These are phyloP conservation scores for Colletotrichum filicis DNA, from an alignment of 2,329 filamentous ascomycete species.

Conservation along the genomic window DNA sequence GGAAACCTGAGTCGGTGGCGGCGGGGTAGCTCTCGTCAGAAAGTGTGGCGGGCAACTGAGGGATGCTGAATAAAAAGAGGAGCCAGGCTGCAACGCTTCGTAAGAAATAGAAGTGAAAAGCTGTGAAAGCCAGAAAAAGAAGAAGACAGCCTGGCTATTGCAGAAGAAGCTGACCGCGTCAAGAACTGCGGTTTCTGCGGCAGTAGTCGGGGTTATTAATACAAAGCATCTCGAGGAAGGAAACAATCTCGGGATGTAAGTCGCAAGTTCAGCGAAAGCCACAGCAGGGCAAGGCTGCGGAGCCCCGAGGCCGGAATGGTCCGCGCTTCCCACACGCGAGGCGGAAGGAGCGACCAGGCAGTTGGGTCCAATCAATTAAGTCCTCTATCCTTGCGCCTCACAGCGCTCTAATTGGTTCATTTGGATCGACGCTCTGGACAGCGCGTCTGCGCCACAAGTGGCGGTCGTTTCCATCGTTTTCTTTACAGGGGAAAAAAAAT, in stretches of 20 bases:
- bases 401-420: no score
- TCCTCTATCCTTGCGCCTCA: background rate
- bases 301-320: conserved; percentile 17
- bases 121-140: background rate
- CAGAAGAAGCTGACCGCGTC: background rate
- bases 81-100: background rate
- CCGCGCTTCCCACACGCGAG: conserved; percentile 5
- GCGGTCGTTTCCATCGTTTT: background rate
- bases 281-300: conserved; percentile 20
- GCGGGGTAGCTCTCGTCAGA: conserved; percentile 31
- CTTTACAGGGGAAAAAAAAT: background rate
- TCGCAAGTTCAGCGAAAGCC: conserved; percentile 7
- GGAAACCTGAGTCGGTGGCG: conserved; percentile 26
- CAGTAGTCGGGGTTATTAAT: background rate
- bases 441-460: conserved; percentile 4
- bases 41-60: conserved; percentile 13
- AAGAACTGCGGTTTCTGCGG: background rate
- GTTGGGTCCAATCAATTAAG: conserved; percentile 9
- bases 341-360: conserved; percentile 23
- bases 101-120: background rate
- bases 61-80: background rate
- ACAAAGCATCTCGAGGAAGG: conserved; percentile 20
- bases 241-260: background rate
- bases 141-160: background rate
- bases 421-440: background rate